phyloP scores from a whole-genome alignment of 2,329 filamentous ascomycete species.

The Tolypocladium tundrense region DNA sequence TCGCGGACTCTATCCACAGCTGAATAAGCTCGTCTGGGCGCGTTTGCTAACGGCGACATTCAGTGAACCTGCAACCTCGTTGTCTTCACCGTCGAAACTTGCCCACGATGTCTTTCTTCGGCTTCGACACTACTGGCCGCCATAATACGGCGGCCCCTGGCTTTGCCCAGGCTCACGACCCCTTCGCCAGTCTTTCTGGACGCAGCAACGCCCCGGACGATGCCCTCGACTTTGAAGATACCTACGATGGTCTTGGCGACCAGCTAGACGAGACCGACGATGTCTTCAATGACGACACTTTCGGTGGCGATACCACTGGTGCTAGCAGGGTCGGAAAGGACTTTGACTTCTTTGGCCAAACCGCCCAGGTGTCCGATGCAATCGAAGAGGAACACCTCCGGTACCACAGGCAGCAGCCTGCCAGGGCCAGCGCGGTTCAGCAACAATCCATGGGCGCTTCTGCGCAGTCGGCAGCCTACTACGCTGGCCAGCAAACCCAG shows the following conservation, averaged over 20 bases:
- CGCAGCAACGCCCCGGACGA: conserved; percentile 49
- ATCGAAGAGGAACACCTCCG: conserved; percentile 87
- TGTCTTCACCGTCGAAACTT: not conserved
- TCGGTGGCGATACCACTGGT: conserved; percentile 39
- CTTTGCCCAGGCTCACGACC: conserved; percentile 75
- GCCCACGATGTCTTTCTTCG: conserved; percentile 76
- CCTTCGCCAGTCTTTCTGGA: conserved; percentile 72
- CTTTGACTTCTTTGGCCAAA: conserved; percentile 94
- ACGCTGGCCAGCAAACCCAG: conserved; percentile 26
- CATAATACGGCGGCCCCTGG: conserved; percentile 63
- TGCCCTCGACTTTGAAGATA: conserved; percentile 79
- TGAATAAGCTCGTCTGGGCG: not conserved
- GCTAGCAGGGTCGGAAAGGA: conserved; percentile 65
- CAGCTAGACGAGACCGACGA: conserved; percentile 87
- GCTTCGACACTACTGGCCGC: conserved; percentile 58
- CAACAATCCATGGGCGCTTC: conserved; percentile 24
- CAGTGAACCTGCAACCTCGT: not conserved
- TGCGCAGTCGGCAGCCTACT: conserved; percentile 20
- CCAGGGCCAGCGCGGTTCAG: conserved; percentile 22
- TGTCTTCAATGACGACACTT: conserved; percentile 95
- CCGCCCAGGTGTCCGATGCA: conserved; percentile 73
- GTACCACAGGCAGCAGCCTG: conserved; percentile 64
- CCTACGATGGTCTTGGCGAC: conserved; percentile 89
- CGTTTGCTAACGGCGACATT: not conserved
- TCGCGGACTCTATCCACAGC: not conserved